These are phyloP conservation scores for Lepidium africanum DNA, from an alignment of 345 rosid genomes.

Conservation along the genomic window DNA sequence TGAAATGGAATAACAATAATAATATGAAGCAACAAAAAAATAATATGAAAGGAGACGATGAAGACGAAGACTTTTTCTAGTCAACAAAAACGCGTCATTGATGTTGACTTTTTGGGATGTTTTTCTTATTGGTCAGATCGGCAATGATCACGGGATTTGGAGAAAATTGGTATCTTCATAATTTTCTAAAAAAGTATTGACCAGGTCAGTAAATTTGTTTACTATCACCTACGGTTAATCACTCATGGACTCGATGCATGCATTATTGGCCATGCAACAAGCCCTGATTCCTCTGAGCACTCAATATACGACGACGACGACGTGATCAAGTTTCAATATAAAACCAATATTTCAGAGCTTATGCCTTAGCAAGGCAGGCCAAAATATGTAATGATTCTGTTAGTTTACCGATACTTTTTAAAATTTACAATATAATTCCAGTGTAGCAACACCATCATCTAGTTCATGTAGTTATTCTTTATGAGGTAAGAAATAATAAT, in stretches of 20 bases:
- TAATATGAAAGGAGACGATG: not conserved
- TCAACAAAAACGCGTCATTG: conserved; percentile 18
- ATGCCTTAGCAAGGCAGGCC: not conserved
- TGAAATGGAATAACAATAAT: no score
- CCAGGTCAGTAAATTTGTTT: not conserved
- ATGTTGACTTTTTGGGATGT: conserved; percentile 2
- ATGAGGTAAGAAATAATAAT: no score
- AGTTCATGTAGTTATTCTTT: no score
- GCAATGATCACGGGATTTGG: not conserved
- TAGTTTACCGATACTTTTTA: no score
- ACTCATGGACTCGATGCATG: not conserved
- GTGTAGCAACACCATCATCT: no score
- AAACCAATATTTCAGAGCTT: not conserved
- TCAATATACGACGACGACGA: no score
- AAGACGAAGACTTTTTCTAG: not conserved
- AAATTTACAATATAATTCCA: no score
- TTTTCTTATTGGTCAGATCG: not conserved
- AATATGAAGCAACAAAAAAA: no score
- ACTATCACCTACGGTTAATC: not conserved
- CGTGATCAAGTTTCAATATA: not conserved
- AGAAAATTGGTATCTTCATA: not conserved
- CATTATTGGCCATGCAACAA: no score
- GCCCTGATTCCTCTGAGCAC: no score
- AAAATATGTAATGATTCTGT: not conserved
- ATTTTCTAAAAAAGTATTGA: not conserved